Percentiles rank a stretch among this genome's conserved stretches.
These are phyloP conservation scores for Karstenula rhodostoma DNA, from an alignment of 2,329 filamentous ascomycete species.

Conservation along the genomic window DNA sequence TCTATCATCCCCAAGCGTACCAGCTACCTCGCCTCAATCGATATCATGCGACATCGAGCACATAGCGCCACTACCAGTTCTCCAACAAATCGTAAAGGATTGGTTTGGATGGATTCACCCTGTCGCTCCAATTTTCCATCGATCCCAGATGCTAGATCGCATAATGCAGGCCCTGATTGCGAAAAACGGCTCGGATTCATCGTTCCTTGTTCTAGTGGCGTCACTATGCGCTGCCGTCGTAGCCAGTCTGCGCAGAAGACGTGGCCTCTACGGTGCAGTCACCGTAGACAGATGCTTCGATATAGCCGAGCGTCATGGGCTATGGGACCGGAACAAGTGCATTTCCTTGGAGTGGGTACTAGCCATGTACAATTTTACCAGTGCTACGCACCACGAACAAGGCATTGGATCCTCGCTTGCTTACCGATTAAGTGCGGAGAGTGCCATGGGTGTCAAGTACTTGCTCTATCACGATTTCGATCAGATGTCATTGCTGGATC, in stretches of 20 bases:
- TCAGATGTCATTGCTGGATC: slow-evolving; percentile 22
- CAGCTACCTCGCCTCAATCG: background rate
- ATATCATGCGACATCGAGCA: slow-evolving; percentile 1
- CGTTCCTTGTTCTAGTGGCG: slow-evolving; percentile 23
- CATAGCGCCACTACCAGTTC: slow-evolving; percentile 19
- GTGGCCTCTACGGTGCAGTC: slow-evolving; percentile 23
- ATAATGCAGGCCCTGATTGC: background rate
- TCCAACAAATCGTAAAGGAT: slow-evolving; percentile 24
- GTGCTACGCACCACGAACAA: slow-evolving; percentile 24
- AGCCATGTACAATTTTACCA: slow-evolving; percentile 30
- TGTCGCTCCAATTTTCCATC: slow-evolving; percentile 28
- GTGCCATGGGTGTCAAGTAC: slow-evolving; percentile 24
- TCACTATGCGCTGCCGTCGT: slow-evolving; percentile 30
- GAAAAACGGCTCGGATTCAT: background rate
- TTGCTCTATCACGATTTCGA: slow-evolving; percentile 22
- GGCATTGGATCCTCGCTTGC: slow-evolving; percentile 24
- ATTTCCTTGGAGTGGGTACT: slow-evolving; percentile 24
- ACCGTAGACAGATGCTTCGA: slow-evolving; percentile 27
- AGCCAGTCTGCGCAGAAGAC: slow-evolving; percentile 26
- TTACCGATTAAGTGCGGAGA: slow-evolving; percentile 23
- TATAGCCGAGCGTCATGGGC: slow-evolving; percentile 22
- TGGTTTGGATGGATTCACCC: slow-evolving; percentile 35
- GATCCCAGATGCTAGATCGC: slow-evolving; percentile 17
- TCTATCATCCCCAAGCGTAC: background rate
- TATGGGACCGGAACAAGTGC: slow-evolving; percentile 21